Evolutionary conservation across 2,329 filamentous ascomycete genomes (phyloP).

Genomic region (Penicillium sp.): DNA sequence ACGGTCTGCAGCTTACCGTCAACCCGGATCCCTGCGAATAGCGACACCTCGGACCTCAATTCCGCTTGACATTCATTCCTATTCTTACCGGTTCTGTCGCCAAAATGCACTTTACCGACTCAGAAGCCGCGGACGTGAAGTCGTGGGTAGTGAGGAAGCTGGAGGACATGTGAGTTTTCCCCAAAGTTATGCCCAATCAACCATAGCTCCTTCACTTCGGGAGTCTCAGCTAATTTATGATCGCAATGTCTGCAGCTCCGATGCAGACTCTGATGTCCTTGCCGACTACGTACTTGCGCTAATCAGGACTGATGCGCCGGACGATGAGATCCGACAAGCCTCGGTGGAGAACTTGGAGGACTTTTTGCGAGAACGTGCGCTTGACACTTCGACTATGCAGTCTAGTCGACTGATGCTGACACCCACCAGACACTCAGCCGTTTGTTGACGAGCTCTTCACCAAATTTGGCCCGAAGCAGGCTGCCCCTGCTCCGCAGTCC

Average conservation of each 20-base stretch:
- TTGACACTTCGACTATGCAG: conserved; percentile 17
- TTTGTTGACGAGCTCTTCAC: conserved; percentile 60
- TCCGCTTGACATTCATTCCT: neutral
- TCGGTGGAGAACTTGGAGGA: conserved; percentile 59
- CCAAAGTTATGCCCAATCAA: neutral
- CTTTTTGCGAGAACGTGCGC: conserved; percentile 55
- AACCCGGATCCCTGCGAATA: conserved; percentile 12
- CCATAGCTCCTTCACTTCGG: neutral
- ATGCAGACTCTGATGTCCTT: conserved; percentile 61
- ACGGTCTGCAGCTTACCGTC: conserved; percentile 7
- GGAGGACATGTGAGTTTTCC: conserved; percentile 53
- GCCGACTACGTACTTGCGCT: conserved; percentile 63
- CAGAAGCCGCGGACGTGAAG: conserved; percentile 55
- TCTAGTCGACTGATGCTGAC: conserved; percentile 11
- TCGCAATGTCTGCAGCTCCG: conserved; percentile 48
- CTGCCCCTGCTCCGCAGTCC: conserved; percentile 25
- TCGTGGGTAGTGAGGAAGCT: conserved; percentile 59
- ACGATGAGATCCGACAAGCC: conserved; percentile 53
- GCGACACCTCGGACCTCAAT: neutral
- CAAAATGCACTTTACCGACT: conserved; percentile 56
- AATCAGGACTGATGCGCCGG: conserved; percentile 55
- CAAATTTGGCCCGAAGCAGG: conserved; percentile 50
- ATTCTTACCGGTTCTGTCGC: neutral
- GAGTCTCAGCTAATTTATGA: conserved; percentile 3
- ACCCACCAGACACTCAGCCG: conserved; percentile 44